Conservation (phyloP, 2,329 filamentous ascomycete genomes). For the Mycosphaerella sp. region DNA sequence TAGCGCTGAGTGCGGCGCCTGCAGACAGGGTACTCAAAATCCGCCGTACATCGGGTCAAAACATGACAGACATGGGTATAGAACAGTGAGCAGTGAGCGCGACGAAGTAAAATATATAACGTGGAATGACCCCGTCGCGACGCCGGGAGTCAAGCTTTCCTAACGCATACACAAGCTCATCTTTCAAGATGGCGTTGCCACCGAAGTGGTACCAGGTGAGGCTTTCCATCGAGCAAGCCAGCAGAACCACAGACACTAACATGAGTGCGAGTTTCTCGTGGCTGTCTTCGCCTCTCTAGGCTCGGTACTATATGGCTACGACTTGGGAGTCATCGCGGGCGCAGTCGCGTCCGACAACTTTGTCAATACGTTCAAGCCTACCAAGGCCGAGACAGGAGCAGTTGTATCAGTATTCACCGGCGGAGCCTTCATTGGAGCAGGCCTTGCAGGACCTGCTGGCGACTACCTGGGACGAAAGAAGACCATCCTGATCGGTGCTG, state of each 20-base stretch:
- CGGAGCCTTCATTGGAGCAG: conserved; percentile 65
- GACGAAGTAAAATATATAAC: conserved; percentile 1
- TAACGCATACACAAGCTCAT: neutral
- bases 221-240: neutral
- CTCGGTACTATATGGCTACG: conserved; percentile 51
- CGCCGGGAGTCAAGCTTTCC: neutral
- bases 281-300: conserved; percentile 55
- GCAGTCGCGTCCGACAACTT: conserved; percentile 47
- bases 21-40: too few species aligned
- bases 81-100: neutral
- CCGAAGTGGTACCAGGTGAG: conserved; percentile 51
- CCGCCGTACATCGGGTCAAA: conserved; percentile 7
- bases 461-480: conserved; percentile 62
- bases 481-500: conserved; percentile 65
- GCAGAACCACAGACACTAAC: neutral
- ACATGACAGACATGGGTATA: neutral
- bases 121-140: neutral
- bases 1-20: too few species aligned
- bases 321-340: conserved; percentile 56
- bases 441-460: conserved; percentile 56
- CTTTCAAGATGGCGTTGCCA: conserved; percentile 46
- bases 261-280: conserved; percentile 47
- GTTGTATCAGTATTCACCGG: conserved; percentile 74
- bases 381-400: conserved; percentile 47
- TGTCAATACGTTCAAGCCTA: conserved; percentile 37